phyloP scores from a whole-genome alignment of 768 basidiomycete genomes.

The Hygrocybe coccinea region DNA sequence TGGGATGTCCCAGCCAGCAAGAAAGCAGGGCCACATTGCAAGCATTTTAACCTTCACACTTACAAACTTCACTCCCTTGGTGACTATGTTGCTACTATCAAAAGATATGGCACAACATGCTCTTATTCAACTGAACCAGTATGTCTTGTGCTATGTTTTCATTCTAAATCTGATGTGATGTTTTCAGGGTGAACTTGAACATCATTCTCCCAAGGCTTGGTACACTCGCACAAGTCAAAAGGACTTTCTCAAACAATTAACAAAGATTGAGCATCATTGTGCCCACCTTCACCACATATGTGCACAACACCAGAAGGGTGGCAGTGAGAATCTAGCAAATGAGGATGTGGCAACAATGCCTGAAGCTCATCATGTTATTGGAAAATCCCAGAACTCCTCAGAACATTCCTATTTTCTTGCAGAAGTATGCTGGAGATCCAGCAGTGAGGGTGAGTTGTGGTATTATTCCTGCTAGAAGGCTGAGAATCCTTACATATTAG shows the following conservation, averaged over 20 bases:
- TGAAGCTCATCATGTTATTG: neutral
- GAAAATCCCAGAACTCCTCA: neutral
- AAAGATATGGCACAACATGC: slow-evolving; percentile 31
- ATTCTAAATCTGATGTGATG: neutral
- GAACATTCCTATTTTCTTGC: neutral
- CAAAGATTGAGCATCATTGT: slow-evolving; percentile 15
- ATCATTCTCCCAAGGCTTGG: slow-evolving; percentile 26
- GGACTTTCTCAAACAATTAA: slow-evolving; percentile 14
- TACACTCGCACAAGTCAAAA: slow-evolving; percentile 26
- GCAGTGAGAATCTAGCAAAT: no score
- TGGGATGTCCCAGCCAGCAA: neutral
- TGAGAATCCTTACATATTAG: neutral
- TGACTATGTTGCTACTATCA: slow-evolving; percentile 27
- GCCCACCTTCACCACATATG: neutral
- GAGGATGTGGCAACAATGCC: neutral
- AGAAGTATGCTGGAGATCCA: neutral
- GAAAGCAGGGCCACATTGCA: neutral
- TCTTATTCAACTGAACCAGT: slow-evolving; percentile 32
- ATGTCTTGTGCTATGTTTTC: no score
- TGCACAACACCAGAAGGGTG: no score
- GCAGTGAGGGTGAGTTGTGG: neutral
- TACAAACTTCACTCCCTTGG: slow-evolving; percentile 36
- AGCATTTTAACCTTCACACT: slow-evolving; percentile 27
- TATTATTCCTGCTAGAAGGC: neutral
- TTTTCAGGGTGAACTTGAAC: slow-evolving; percentile 31